Conservation (phyloP, 176 grass and related monocot genomes). For the Phoenix dactylifera region DNA sequence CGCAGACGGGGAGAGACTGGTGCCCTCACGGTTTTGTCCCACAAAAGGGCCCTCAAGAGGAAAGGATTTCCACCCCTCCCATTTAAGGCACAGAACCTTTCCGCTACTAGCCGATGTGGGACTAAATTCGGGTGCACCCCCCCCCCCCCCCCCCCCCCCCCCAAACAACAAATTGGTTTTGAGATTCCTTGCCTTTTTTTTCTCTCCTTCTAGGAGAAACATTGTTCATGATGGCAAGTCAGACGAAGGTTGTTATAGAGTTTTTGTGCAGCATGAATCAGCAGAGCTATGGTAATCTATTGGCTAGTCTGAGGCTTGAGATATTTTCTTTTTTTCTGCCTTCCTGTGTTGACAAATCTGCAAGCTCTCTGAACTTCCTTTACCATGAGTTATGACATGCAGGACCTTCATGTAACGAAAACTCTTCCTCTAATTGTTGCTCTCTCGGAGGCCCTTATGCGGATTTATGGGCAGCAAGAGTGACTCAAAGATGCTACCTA, state of each 20-base stretch:
- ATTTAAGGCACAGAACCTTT: no score
- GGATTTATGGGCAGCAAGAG: slow-evolving; percentile 89
- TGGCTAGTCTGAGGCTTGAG: no score
- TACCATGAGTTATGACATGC: slow-evolving; percentile 73
- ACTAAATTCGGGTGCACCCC: no score
- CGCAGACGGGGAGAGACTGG: no score
- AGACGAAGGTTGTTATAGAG: slow-evolving; percentile 80
- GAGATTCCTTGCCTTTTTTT: no score
- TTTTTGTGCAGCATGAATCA: slow-evolving; percentile 89
- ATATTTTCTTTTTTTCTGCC: no score
- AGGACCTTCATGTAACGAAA: slow-evolving; percentile 91
- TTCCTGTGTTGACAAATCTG: neutral
- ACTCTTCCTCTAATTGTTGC: slow-evolving; percentile 92
- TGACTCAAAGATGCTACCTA: slow-evolving; percentile 12
- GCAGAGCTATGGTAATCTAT: slow-evolving; percentile 64
- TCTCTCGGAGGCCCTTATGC: slow-evolving; percentile 84
- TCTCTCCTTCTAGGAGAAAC: slow-evolving; percentile 31
- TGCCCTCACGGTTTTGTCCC: no score
- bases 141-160: no score
- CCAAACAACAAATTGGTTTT: no score
- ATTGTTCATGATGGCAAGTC: slow-evolving; percentile 93
- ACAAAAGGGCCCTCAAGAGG: no score
- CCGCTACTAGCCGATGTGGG: no score
- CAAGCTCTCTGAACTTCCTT: slow-evolving; percentile 9
- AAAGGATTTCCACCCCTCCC: no score